Percentiles rank a stretch among this genome's conserved stretches.
These are phyloP conservation scores for Austroboletus niveus DNA, from an alignment of 1,284 basidiomycete species.

Conservation along the genomic window DNA sequence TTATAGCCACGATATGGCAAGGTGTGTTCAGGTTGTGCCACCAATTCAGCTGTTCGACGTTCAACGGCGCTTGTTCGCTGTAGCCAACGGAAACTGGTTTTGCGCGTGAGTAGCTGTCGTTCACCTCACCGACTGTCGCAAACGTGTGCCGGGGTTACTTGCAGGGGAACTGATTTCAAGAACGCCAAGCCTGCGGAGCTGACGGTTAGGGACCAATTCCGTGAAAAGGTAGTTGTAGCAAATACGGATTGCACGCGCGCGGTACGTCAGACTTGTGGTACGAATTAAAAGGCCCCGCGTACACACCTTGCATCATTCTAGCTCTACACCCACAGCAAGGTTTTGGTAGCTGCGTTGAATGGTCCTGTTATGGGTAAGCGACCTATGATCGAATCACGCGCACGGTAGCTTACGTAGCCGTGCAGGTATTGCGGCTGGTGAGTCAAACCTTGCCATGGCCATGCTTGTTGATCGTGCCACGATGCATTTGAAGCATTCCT, in stretches of 20 bases:
- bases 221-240: conserved; percentile 42
- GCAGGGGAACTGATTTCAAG: conserved; percentile 57
- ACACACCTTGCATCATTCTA: conserved; percentile 23
- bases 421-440: conserved; percentile 67
- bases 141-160: neutral
- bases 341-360: conserved; percentile 65
- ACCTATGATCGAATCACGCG: neutral
- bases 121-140: neutral
- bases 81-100: conserved; percentile 69
- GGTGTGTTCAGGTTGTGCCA: conserved; percentile 36
- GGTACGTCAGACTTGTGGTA: conserved; percentile 36
- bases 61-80: neutral
- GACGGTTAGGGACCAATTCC: conserved; percentile 45
- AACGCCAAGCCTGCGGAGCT: conserved; percentile 4
- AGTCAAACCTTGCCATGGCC: neutral
- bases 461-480: neutral
- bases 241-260: conserved; percentile 63
- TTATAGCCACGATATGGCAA: conserved; percentile 66
- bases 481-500: conserved; percentile 49
- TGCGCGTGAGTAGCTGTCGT: conserved; percentile 52
- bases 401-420: conserved; percentile 1
- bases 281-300: neutral
- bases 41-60: neutral
- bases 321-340: conserved; percentile 65
- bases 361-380: conserved; percentile 66